Evolutionary conservation across 495 filamentous ascomycete species (phyloP), one percentile per base, ranked within the genome.

Genomic region (Trichoderma gamsii): DNA sequence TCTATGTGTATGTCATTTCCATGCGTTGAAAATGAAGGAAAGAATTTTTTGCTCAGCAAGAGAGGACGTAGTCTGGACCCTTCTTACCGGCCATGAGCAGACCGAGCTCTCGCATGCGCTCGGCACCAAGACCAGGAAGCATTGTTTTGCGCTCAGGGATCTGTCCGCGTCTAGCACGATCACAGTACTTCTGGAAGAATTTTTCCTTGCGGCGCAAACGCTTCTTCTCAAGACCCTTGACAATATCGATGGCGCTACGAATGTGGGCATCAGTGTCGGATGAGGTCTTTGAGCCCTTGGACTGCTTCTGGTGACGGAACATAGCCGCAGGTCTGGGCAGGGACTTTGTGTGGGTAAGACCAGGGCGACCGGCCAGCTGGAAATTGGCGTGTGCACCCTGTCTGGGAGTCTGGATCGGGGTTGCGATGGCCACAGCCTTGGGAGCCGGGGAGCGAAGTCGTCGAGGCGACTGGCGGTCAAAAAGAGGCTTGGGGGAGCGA

Each of bases 141-240:
- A 38, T 9, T 9, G 80, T 79, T 65, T 79, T 77, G 51, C 74
- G 74, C 66, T 80, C 74, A 21, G 75, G 71, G 65, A 82, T 80
- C 72, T 83, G 80, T 29, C 81, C 81, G 71, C 83, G 83, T 23
- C 81, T 79, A 7, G 81, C 82, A 29, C 79, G 80, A 66, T 80
- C 78, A 79, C 86, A 92, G 72, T 92, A 87, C 78, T 95, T 92
- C 74, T 92, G 89, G 49, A 78, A 76, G 74, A 90, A 92, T 76
- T 94, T 95, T 79, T 97, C 91, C 78, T 89, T 91, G 67, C 95
- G 90, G 66, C 92, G 88, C 78, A 93, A 91, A 56, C 94, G 87
- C 79, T 95, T 97, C 78, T 91, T 88, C 81, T 98, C 95, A 9
- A 99, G 87, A 7, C 95, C 95, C 74, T 96, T 93, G 78, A 97